phyloP scores from a whole-genome alignment of 805 yeast genomes.

The Metschnikowia aberdeeniae region DNA sequence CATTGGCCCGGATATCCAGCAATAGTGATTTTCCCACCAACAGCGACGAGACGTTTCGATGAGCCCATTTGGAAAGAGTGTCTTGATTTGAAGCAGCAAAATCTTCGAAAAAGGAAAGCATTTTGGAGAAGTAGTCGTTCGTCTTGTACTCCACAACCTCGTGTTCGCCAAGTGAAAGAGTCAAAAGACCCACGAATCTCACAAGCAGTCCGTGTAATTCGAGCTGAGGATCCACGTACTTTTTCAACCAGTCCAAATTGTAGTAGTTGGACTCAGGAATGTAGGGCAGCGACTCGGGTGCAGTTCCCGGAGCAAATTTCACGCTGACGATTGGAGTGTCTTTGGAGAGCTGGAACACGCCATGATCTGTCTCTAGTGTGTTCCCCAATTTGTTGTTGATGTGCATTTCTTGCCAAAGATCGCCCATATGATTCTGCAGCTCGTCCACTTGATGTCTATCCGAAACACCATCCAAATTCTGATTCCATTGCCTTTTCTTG shows the following conservation, averaged over 20 bases:
- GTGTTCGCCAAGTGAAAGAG: conserved; percentile 35
- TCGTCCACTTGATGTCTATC: conserved; percentile 6
- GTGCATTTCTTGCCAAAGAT: conserved; percentile 25
- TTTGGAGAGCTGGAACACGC: conserved; percentile 29
- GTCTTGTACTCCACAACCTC: conserved; percentile 33
- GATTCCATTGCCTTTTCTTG: conserved; percentile 7
- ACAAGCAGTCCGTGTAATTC: conserved; percentile 35
- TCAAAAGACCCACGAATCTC: conserved; percentile 33
- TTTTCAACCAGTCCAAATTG: conserved; percentile 28
- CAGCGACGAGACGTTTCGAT: conserved; percentile 15
- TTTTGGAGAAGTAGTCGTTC: conserved; percentile 17
- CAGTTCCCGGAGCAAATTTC: conserved; percentile 29
- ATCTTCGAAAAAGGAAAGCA: conserved; percentile 16
- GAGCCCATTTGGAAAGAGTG: conserved; percentile 20
- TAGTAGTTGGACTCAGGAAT: conserved; percentile 35
- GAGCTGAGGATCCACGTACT: conserved; percentile 22
- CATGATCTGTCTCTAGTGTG: conserved; percentile 21
- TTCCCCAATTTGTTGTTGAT: conserved; percentile 33
- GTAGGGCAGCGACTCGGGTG: conserved; percentile 25
- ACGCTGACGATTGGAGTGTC: conserved; percentile 31
- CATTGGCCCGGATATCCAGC: conserved; percentile 16
- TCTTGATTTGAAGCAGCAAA: conserved; percentile 14
- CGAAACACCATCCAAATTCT: conserved; percentile 1
- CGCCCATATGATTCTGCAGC: conserved; percentile 23
- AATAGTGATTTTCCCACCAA: conserved; percentile 20